Percentiles rank a stretch among this genome's conserved stretches.
phyloP scores from a whole-genome alignment of 768 basidiomycete species.

The Trametes cinnabarina region DNA sequence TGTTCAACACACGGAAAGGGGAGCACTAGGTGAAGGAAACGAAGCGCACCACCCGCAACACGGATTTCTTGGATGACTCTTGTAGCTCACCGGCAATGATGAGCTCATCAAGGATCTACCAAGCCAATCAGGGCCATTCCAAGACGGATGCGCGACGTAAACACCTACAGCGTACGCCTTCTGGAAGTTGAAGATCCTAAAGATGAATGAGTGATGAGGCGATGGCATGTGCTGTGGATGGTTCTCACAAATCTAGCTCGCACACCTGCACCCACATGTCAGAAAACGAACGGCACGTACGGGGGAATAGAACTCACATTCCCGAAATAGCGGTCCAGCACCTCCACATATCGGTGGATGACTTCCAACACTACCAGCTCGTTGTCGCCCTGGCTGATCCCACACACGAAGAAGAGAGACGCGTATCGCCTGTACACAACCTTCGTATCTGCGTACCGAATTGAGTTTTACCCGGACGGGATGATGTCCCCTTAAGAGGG shows the following conservation, averaged over 20 bases:
- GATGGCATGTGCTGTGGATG: background rate
- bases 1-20: background rate
- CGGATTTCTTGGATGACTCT: conserved; percentile 80
- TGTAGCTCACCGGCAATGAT: conserved; percentile 93
- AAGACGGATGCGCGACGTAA: background rate
- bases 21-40: background rate
- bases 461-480: conserved; percentile 21
- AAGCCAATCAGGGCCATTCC: background rate
- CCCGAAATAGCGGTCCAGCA: conserved; percentile 82
- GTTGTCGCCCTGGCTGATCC: conserved; percentile 81
- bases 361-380: conserved; percentile 91
- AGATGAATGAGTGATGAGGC: background rate
- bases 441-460: conserved; percentile 56
- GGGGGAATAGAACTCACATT: conserved; percentile 51
- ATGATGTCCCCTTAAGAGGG: background rate
- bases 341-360: conserved; percentile 91
- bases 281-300: background rate
- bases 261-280: conserved; percentile 55
- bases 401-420: conserved; percentile 91
- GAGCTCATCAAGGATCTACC: conserved; percentile 85
- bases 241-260: conserved; percentile 84
- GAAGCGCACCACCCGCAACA: conserved; percentile 53
- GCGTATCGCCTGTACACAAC: conserved; percentile 95
- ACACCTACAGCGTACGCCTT: conserved; percentile 80
- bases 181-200: conserved; percentile 95